phyloP scores from a whole-genome alignment of 345 rosid genomes.

The Ceriops tagal region DNA sequence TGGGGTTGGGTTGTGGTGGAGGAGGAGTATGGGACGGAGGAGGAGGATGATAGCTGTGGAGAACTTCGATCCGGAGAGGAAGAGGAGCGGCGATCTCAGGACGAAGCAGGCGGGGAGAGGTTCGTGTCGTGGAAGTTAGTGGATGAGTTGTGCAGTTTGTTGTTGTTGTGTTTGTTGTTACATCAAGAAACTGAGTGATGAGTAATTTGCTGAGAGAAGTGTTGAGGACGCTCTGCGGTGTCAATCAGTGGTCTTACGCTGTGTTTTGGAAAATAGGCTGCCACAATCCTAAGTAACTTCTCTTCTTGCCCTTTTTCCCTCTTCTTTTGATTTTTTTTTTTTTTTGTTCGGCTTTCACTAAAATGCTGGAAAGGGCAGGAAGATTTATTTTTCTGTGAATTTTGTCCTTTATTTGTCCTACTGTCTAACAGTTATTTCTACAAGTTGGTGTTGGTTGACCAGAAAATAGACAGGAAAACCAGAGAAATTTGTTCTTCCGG shows the following conservation, averaged over 20 bases:
- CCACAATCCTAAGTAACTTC: slow-evolving; percentile 74
- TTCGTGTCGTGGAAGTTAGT: slow-evolving; percentile 98
- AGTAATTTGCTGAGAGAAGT: slow-evolving; percentile 70
- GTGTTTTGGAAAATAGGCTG: slow-evolving; percentile 96
- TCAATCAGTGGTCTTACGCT: slow-evolving; percentile 80
- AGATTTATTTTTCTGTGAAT: background rate
- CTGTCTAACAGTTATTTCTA: background rate
- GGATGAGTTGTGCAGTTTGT: slow-evolving; percentile 1
- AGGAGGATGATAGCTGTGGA: slow-evolving; percentile 54
- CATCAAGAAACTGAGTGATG: slow-evolving; percentile 36
- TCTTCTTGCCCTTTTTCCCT: background rate
- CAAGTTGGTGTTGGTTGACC: slow-evolving; percentile 13
- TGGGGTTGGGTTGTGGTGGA: background rate
- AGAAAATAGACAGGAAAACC: slow-evolving; percentile 10
- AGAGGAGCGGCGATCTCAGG: slow-evolving; percentile 88
- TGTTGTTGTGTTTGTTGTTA: slow-evolving; percentile 20
- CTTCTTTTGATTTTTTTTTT: background rate
- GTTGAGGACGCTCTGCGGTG: slow-evolving; percentile 68
- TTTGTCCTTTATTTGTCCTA: background rate
- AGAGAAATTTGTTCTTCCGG: background rate
- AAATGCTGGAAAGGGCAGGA: background rate
- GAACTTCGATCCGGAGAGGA: slow-evolving; percentile 92
- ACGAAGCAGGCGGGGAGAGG: slow-evolving; percentile 97
- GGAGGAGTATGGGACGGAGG: slow-evolving; percentile 67
- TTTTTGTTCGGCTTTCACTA: too few relatives aligned